These are phyloP conservation scores for Phytopythium ostracodes DNA, from an alignment of 352 stramenopile species.

Conservation along the genomic window DNA sequence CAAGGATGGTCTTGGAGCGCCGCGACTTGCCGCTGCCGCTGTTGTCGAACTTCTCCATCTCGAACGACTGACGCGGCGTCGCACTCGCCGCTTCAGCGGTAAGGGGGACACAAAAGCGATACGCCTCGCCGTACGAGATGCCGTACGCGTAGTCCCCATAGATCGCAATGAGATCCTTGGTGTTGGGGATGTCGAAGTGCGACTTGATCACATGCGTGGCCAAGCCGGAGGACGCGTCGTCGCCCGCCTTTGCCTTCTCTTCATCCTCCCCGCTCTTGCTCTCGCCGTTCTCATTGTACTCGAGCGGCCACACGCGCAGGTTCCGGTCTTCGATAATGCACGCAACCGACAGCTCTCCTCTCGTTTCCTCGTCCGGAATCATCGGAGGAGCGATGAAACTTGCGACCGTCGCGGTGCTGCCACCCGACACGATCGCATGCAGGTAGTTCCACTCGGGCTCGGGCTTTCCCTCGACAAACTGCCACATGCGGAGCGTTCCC, in stretches of 20 bases:
- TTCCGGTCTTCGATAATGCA: slow-evolving; percentile 52
- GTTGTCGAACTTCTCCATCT: slow-evolving; percentile 62
- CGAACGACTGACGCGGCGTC: slow-evolving; percentile 43
- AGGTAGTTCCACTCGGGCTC: slow-evolving; percentile 46
- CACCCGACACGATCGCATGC: slow-evolving; percentile 44
- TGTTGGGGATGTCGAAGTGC: slow-evolving; percentile 55
- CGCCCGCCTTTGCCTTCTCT: slow-evolving; percentile 16
- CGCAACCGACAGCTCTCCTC: slow-evolving; percentile 35
- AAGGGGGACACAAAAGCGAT: slow-evolving; percentile 49
- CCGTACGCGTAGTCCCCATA: slow-evolving; percentile 62
- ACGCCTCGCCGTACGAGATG: slow-evolving; percentile 64
- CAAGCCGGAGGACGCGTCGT: slow-evolving; percentile 5
- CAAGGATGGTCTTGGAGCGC: slow-evolving; percentile 62
- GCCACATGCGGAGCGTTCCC: slow-evolving; percentile 68
- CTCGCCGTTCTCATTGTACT: slow-evolving; percentile 18
- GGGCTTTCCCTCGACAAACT: slow-evolving; percentile 43
- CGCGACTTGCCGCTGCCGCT: slow-evolving; percentile 57
- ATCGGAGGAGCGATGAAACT: slow-evolving; percentile 43
- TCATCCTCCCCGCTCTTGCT: slow-evolving; percentile 21
- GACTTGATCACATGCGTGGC: slow-evolving; percentile 35
- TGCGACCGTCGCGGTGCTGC: slow-evolving; percentile 52
- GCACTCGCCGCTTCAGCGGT: neutral
- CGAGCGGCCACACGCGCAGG: slow-evolving; percentile 63
- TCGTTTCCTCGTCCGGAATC: neutral
- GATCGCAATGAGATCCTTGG: slow-evolving; percentile 54